Evolutionary conservation across 2,329 filamentous ascomycete genomes (phyloP), one percentile per base, ranked within the genome.

Genomic region (Pezicula radicicola): DNA sequence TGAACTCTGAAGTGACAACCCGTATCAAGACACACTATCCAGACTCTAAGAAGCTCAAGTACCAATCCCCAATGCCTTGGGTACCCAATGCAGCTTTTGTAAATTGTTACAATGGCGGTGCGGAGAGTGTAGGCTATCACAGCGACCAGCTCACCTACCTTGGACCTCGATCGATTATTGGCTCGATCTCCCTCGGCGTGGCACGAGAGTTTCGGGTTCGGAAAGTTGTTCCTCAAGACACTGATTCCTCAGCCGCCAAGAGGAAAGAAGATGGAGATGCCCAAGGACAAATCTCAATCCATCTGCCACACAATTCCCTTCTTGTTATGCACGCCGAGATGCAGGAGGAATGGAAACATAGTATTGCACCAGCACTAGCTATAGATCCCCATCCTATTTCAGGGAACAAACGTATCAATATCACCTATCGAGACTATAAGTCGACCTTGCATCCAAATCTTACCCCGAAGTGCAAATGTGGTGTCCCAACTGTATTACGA

Each of bases 311-410:
- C 69, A 97, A 97, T 68, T 95, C 90, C 0, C 79, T 97, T 0
- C 78, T 99, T 0, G 78, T 97, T 9, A 97, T 99, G 94, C 92
- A 97, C 64, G 92, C 93, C 1, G 91, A 96, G 66, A 97, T 96
- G 90, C 93, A 97, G 66, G 93, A 97, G 66, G 87, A 89, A 65
- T 97, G 91, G 91, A 97, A 97, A 68, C 94, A 99, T 68, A 81
- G 83, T 59, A 88, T 99, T 41, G 77, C 84, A 0, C 88, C 91
- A 0, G 85, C 88, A 0, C 76, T 79, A 46, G 83, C 85, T 4
- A 88, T 97, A 53, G 87, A 91, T 55, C 90, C 91, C 1, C 94
- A 99, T 67, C 90, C 92, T 0, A 67, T 96, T 1, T 81, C 92
- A 0, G 87, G 87, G 1, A 91, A 85, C 60, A 85, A 83, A 57